Evolutionary conservation across 2,329 filamentous ascomycete species (phyloP), one percentile per base, ranked within the genome.

Genomic region (Cladosporium halotolerans): DNA sequence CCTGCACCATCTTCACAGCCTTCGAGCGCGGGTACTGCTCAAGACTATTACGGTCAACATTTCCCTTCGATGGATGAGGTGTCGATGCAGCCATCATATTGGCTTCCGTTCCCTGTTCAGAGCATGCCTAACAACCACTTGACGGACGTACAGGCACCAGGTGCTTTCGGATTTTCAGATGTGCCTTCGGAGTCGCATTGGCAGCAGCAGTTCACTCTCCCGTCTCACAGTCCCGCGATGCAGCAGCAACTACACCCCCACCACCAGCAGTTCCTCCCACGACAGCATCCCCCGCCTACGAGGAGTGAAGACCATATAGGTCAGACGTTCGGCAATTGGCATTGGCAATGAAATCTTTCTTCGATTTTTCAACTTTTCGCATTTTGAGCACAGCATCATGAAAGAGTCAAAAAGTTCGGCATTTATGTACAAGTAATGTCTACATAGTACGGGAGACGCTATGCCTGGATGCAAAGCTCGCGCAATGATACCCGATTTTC

Each of bases 51-150:
- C 42, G 33, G 16, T 43, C 34, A 52, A 33, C 42, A 52, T 3
- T 52, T 40, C 31, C 42, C 42, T 7, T 45, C 42, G 9, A 45
- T 52, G 16, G 42, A 52, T 23, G 40, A 52, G 36, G 40, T 45
- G 32, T 46, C 42, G 14, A 39, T 40, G 50, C 50, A 45, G 34
- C 50, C 40, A 14, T 33, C 33, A 14, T 52, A 46, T 28, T 52
- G 50, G 50, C 19, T 52, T 4, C 50, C 50, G 2, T 52, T 52
- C 44, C 50, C 50, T 13, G 42, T 45, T 2, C 50, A 52, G 31
- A 46, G 50, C 44, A 52, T 52, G 50, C 50, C 50, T n/a, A 51
- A 51, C 13, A 33, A 16, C 13, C 40, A 44, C 16, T 19, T 44
- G 32, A 32, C 48, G 4, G 48, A 51, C 8, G 5, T 43, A 10